Percentiles rank a stretch among this genome's conserved stretches.
phyloP scores from a whole-genome alignment of 2,329 filamentous ascomycete species.

The Exophiala sp. region DNA sequence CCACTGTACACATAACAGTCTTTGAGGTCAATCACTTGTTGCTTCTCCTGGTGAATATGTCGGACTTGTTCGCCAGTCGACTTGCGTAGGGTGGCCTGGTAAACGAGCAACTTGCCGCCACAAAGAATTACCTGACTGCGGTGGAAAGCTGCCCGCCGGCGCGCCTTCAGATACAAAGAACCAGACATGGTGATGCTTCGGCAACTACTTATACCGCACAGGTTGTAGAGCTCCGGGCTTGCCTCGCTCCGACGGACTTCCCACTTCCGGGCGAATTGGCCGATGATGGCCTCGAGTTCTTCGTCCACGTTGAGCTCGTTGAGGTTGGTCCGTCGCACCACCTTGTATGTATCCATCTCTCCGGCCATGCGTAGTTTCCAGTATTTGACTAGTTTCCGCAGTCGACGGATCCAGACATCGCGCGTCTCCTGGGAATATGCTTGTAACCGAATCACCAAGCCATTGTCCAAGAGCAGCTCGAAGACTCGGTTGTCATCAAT shows the following conservation, averaged over 20 bases:
- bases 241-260: slow-evolving; percentile 59
- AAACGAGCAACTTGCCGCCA: slow-evolving; percentile 56
- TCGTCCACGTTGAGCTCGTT: slow-evolving; percentile 58
- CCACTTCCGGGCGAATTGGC: slow-evolving; percentile 63
- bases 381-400: slow-evolving; percentile 53
- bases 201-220: slow-evolving; percentile 60
- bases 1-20: slow-evolving; percentile 63
- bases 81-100: slow-evolving; percentile 54
- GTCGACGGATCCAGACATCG: slow-evolving; percentile 56
- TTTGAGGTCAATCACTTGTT: slow-evolving; percentile 53
- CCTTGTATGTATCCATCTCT: slow-evolving; percentile 54
- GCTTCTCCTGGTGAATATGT: slow-evolving; percentile 58
- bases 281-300: slow-evolving; percentile 58
- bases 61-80: slow-evolving; percentile 50
- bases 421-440: slow-evolving; percentile 53
- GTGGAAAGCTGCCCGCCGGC: slow-evolving; percentile 56
- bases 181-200: slow-evolving; percentile 58
- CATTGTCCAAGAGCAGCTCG: slow-evolving; percentile 57
- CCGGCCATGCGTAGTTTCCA: slow-evolving; percentile 54
- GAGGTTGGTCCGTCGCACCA: slow-evolving; percentile 53
- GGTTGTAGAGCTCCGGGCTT: slow-evolving; percentile 60
- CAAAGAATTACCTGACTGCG: slow-evolving; percentile 56
- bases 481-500: slow-evolving; percentile 55
- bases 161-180: slow-evolving; percentile 57
- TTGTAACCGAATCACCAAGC: slow-evolving; percentile 56